Evolutionary conservation across 2,329 filamentous ascomycete genomes (phyloP).

Genomic region (Epichloe festucae): DNA sequence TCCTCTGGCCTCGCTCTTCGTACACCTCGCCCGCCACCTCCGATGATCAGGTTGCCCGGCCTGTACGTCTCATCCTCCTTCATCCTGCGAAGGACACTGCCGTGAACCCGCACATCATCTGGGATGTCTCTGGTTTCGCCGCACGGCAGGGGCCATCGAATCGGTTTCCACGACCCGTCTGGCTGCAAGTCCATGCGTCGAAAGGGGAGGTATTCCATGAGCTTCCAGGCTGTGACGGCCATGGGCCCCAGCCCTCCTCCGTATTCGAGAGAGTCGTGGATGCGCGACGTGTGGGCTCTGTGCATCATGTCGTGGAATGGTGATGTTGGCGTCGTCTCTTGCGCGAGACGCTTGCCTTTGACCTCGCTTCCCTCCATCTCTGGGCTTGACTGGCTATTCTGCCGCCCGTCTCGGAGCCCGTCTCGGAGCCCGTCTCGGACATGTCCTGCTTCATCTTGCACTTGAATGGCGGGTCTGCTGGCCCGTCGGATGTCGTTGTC

Average conservation of each 20-base stretch:
- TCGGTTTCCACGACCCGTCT: slow-evolving; percentile 67
- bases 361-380: slow-evolving; percentile 12
- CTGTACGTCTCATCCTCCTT: slow-evolving; percentile 49
- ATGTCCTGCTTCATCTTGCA: slow-evolving; percentile 9
- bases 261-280: slow-evolving; percentile 62
- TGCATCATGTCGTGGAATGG: slow-evolving; percentile 47
- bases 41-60: slow-evolving; percentile 68
- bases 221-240: slow-evolving; percentile 55
- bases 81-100: slow-evolving; percentile 63
- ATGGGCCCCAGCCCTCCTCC: slow-evolving; percentile 40
- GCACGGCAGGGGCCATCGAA: slow-evolving; percentile 65
- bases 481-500: slow-evolving; percentile 5
- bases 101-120: slow-evolving; percentile 54
- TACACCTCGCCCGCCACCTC: slow-evolving; percentile 61
- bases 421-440: not conserved
- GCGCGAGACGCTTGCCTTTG: not conserved
- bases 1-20: slow-evolving; percentile 44
- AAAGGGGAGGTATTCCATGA: slow-evolving; percentile 76
- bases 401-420: slow-evolving; percentile 5
- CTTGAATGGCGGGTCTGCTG: slow-evolving; percentile 14
- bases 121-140: slow-evolving; percentile 72
- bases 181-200: slow-evolving; percentile 62
- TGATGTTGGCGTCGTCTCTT: slow-evolving; percentile 5
- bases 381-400: slow-evolving; percentile 10
- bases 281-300: slow-evolving; percentile 37